Percentiles rank a stretch among this genome's conserved stretches.
Evolutionary conservation across 2,329 filamentous ascomycete genomes (phyloP).

Genomic region (Capronia americana): DNA sequence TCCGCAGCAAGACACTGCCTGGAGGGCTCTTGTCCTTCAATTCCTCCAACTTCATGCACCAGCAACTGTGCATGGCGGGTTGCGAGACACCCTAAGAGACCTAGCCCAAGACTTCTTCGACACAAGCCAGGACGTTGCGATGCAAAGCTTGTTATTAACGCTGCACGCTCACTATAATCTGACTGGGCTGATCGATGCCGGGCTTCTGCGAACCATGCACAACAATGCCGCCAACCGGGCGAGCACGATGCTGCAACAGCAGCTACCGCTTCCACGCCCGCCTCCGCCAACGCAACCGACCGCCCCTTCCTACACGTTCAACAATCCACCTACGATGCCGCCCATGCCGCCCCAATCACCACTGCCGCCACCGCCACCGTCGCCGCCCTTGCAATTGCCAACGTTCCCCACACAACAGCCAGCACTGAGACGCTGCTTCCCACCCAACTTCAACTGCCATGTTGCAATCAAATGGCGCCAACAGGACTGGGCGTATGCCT

Average conservation of each 20-base stretch:
- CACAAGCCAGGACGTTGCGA: not conserved
- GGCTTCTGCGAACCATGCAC: not conserved
- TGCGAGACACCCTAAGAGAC: not conserved
- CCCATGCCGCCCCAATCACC: not conserved
- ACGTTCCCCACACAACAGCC: not conserved
- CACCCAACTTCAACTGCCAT: not conserved
- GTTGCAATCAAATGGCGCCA: not conserved
- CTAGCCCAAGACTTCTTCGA: not conserved
- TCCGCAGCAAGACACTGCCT: not conserved
- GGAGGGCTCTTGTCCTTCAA: not conserved
- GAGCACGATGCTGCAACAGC: not conserved
- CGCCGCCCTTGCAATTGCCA: not conserved
- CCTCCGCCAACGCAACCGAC: not conserved
- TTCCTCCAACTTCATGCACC: not conserved
- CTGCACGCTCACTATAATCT: not conserved
- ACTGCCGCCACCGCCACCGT: not conserved
- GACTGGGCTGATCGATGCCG: not conserved
- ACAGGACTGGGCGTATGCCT: slow-evolving; percentile 3
- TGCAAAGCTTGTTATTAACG: not conserved
- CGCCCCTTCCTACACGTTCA: not conserved
- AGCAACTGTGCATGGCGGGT: not conserved
- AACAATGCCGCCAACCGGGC: not conserved
- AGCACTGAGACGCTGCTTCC: not conserved
- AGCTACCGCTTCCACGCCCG: not conserved
- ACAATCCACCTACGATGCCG: not conserved